Evolutionary conservation across 345 rosid species (phyloP).

Genomic region (Jatropha curcas): DNA sequence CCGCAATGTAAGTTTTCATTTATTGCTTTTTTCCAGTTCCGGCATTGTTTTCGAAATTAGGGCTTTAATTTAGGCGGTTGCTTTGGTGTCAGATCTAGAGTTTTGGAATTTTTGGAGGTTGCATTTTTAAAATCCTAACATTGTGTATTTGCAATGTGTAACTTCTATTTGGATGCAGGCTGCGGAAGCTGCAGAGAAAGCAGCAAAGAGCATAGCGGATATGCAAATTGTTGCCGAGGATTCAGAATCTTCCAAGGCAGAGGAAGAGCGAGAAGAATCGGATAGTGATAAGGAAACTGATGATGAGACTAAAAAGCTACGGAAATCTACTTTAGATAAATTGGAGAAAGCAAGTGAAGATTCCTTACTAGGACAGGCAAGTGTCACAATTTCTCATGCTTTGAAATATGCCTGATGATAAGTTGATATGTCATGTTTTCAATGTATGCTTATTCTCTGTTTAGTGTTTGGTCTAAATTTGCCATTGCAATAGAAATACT

Average conservation of each 20-base stretch:
- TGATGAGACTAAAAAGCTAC: constrained; percentile 53
- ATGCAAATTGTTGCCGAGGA: constrained; percentile 50
- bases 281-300: constrained; percentile 56
- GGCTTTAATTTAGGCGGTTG: background rate
- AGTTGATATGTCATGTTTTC: background rate
- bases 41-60: background rate
- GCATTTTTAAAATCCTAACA: background rate
- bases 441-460: background rate
- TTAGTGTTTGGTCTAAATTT: background rate
- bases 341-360: constrained; percentile 88
- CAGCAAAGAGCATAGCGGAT: constrained; percentile 82
- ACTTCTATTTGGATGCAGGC: constrained; percentile 55
- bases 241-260: constrained; percentile 60
- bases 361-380: constrained; percentile 87
- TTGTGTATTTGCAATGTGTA: background rate
- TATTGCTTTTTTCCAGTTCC: too few species aligned
- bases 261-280: constrained; percentile 46
- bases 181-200: constrained; percentile 75
- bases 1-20: constrained; percentile 58
- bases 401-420: background rate
- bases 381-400: constrained; percentile 10
- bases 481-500: background rate
- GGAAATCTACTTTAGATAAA: constrained; percentile 71
- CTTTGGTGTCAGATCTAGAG: constrained; percentile 17
- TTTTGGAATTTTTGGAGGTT: background rate